Conservation (phyloP, 169 alveolate species). For the Plasmodium chabaudi region DNA sequence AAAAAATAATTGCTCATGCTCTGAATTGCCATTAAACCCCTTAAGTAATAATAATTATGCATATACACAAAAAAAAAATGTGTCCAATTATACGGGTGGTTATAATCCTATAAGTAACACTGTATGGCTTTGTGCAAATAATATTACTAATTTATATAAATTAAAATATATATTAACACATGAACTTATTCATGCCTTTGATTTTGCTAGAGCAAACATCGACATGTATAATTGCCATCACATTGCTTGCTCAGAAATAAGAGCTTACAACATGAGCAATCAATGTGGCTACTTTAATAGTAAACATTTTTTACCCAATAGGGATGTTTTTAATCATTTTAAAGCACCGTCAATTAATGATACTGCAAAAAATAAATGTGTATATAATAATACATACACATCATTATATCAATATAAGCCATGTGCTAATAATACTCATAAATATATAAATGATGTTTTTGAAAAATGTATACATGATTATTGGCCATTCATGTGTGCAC, state of each 20-base stretch:
- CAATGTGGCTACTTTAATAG: slow-evolving; percentile 82
- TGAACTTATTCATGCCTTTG: slow-evolving; percentile 85
- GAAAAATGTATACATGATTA: slow-evolving; percentile 75
- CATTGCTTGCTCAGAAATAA: slow-evolving; percentile 84
- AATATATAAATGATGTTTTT: slow-evolving; percentile 74
- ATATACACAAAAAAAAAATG: slow-evolving; percentile 7
- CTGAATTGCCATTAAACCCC: slow-evolving; percentile 27
- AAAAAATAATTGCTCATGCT: slow-evolving; percentile 52
- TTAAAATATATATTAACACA: slow-evolving; percentile 80
- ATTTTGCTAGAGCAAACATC: slow-evolving; percentile 83
- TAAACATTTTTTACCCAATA: slow-evolving; percentile 19
- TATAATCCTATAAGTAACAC: slow-evolving; percentile 81
- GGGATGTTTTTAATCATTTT: slow-evolving; percentile 63
- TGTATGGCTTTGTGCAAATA: slow-evolving; percentile 83
- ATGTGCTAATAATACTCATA: slow-evolving; percentile 34
- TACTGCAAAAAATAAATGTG: slow-evolving; percentile 51
- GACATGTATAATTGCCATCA: slow-evolving; percentile 80
- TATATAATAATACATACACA: slow-evolving; percentile 54
- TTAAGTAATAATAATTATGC: background rate
- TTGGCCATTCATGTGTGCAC: slow-evolving; percentile 83
- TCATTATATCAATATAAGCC: slow-evolving; percentile 63
- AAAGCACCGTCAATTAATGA: slow-evolving; percentile 29
- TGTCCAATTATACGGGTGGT: slow-evolving; percentile 75
- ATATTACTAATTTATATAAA: slow-evolving; percentile 76
- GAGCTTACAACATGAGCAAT: slow-evolving; percentile 82